Evolutionary conservation across 805 yeast species (phyloP), one percentile per base, ranked within the genome.

Genomic region (Ogataea angusta): DNA sequence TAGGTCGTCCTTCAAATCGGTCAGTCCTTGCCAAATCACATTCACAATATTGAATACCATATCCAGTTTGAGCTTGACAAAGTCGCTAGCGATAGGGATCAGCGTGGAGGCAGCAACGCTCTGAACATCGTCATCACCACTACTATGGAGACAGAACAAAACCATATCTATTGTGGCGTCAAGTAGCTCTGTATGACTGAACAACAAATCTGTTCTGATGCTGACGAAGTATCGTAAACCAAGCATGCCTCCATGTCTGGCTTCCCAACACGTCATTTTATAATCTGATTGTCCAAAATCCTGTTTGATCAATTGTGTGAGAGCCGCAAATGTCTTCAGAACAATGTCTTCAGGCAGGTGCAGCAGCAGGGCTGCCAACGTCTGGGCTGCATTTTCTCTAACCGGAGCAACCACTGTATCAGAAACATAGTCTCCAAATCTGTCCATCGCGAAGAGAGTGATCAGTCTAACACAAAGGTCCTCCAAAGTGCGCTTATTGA

Each of bases 331-430:
- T 0, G 87, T 78, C 35, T 73, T 70, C 7, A 78, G 53, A 6
- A 85, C 82, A 2, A 76, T 66, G 2, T 70, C 73, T 28, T 75
- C 75, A 14, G 80, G 73, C 36, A 93, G 64, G 62, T 88, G 93
- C n/a, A 84, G 67, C 32, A 93, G 66, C 28, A 91, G 65, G 1
- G 96, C 96, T 12, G 96, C 98, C 35, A 93, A 65, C 0, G 96
- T 80, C 63, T 93, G 99, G 0, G 96, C 97, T 21, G 91, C 88
- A 25, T 96, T 88, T 64, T 95, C 99, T 57, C 99, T 70, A 4
- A 93, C 98, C 1, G 99, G 99, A 0, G 98, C 98, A 27, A 93
- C 95, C 10, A 93, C 99, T 6, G 95, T 95, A 58, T 93, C 99
- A 30, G 95, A 83, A 23, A 93, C 95, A 62, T 86, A 93, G 67